Evolutionary conservation across 257 asterid species (phyloP), one percentile per base, ranked within the genome.

Genomic region (Capsicum pubescens): DNA sequence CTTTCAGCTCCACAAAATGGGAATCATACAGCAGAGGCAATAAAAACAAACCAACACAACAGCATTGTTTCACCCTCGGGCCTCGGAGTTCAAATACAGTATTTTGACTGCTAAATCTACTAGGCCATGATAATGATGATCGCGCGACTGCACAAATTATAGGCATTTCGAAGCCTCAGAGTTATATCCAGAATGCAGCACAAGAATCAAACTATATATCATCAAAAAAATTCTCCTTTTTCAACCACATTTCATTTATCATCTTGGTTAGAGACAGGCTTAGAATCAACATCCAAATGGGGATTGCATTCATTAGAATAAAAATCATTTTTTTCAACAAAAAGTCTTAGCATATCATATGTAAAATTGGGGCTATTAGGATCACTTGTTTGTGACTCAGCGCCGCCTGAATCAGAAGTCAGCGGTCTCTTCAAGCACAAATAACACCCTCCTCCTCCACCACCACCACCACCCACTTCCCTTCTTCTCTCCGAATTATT

Each of bases 311-410:
- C 99, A 42, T 84, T 67, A 16, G 93, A 89, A 87, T 87, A 90
- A 90, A 94, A 96, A 88, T 92, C 97, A 88, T 94, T 96, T 85
- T 90, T 92, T 86, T 96, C 98, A 83, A 96, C 91, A 59, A 96
- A 88, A 86, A 85, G 85, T 84, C 92, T 90, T 90, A 96, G 74
- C 97, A 88, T 89, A 74, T 87, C 93, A 85, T 85, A 89, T 17
- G 86, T 87, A 89, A 94, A 96, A 81, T 85, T 93, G 3, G 91
- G 58, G 86, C 97, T 93, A 82, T 96, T 93, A 85, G 99, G 98
- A 81, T 96, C 98, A 86, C 98, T 93, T 8, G 92, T 59, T 52
- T 97, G 95, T 42, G 98, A 92, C 90, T 92, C 95, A 88, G 90
- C 91, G 5, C 97, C 85, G 5, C 97, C 85, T 14, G 94, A 90